Base-by-base conservation (phyloP, 2,329 filamentous ascomycete species). In the Cercospora sp. region DNA sequence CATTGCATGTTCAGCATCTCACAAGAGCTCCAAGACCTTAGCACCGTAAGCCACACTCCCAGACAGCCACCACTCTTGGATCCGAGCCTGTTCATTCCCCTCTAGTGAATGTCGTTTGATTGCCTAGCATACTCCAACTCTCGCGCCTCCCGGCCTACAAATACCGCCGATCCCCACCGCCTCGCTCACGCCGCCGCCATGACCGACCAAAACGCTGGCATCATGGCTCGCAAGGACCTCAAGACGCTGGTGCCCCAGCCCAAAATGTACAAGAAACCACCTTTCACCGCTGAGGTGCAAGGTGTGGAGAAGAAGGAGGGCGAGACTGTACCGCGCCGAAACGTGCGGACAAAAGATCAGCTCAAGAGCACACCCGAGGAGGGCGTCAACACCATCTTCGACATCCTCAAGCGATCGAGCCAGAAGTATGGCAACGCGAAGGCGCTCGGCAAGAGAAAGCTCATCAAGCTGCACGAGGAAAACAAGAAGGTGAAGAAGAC, bases 401-500 rank as follows among this genome's bases (percentile, higher is more conserved):
- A 96, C 75, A 87, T 97, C 72, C 84, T 97, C 75, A 86, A 86
- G 76, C 86, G 89, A 74, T 89, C 89, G 73, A 90, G 90, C 53
- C 84, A 79, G 71, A 84, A 83, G 75, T 85, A 77, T 69, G 83
- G 83, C 73, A 84, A 85, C 70, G 83, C 83, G 73, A 84, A 85
- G 79, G 81, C 81, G 6, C 74, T 84, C 53, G 93, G 91, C 73
- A 86, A 85, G 75, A 89, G 93, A 71, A 90, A 87, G 79, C 85
- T 97, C 67, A 80, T 97, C 80, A 85, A 90, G 80, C 88, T 90
- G 58, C 93, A 97, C 80, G 87, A 87, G 75, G 93, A 97, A 84
- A 90, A 87, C 74, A 97, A 94, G 84, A 95, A 93, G 86, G 84
- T 97, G 73, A 91, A 93, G 85, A 97, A 96, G 86, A 85, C 92